A percentile compares a stretch with the other conserved stretches of the same genome.
These are phyloP conservation scores for Geotrichum reessii DNA, from an alignment of 1,139 yeast species.

Conservation along the genomic window DNA sequence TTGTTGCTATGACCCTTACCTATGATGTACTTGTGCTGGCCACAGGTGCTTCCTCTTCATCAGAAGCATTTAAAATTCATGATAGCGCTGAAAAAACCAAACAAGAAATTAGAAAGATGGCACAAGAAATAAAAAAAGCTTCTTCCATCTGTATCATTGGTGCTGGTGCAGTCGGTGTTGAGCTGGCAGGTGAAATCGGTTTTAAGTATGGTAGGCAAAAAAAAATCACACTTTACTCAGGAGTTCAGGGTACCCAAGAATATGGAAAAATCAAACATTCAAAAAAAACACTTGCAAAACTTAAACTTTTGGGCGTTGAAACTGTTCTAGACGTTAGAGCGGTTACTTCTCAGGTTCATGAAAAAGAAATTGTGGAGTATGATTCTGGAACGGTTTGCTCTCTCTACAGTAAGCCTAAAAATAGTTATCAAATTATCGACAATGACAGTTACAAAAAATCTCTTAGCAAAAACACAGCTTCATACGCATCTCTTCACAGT, in stretches of 20 bases:
- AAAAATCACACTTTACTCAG: conserved; percentile 16
- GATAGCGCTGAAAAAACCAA: conserved; percentile 7
- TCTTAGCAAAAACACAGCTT: not conserved
- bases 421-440: not conserved
- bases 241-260: conserved; percentile 7
- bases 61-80: conserved; percentile 14
- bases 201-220: conserved; percentile 22
- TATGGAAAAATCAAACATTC: conserved; percentile 4
- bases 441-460: not conserved
- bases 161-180: conserved; percentile 29
- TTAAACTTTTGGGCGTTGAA: conserved; percentile 12
- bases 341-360: conserved; percentile 1
- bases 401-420: not conserved
- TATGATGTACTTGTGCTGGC: conserved; percentile 15
- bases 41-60: conserved; percentile 17
- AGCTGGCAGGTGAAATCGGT: conserved; percentile 27
- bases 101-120: not conserved
- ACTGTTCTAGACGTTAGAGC: conserved; percentile 8
- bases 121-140: conserved; percentile 15
- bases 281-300: conserved; percentile 4
- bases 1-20: conserved; percentile 5
- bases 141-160: conserved; percentile 24
- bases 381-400: not conserved
- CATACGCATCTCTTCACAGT: not conserved
- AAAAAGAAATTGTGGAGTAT: not conserved